Conservation (phyloP, 345 rosid genomes). For the Tarenaya hassleriana region DNA sequence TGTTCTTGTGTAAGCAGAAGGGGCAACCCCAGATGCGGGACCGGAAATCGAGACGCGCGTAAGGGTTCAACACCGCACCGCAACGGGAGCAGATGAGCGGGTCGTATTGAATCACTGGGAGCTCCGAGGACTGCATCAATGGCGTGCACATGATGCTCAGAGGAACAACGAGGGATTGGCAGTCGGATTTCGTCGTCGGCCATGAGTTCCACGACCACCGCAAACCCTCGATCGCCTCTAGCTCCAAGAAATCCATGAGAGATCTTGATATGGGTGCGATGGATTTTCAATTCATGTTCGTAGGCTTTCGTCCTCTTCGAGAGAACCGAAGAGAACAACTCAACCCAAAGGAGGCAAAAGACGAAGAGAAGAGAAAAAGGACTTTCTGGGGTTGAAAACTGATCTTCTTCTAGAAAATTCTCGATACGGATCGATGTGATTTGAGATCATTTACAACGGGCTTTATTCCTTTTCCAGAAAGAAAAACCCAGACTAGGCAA, state of each 20-base stretch:
- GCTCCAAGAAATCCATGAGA: slow-evolving; percentile 74
- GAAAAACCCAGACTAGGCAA: neutral
- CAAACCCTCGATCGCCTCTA: slow-evolving; percentile 87
- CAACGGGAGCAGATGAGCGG: slow-evolving; percentile 67
- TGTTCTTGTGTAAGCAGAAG: slow-evolving; percentile 57
- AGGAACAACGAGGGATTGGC: slow-evolving; percentile 60
- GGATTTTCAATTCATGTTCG: neutral
- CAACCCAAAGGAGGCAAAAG: neutral
- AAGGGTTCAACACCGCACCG: slow-evolving; percentile 74
- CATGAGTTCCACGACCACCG: slow-evolving; percentile 98
- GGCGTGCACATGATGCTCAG: slow-evolving; percentile 80
- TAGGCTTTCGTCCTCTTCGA: neutral
- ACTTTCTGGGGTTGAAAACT: too few relatives aligned
- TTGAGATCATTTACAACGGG: neutral
- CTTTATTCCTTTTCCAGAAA: neutral
- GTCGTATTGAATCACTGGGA: slow-evolving; percentile 80
- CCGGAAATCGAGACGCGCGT: slow-evolving; percentile 82
- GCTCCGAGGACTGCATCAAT: slow-evolving; percentile 68
- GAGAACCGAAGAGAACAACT: neutral
- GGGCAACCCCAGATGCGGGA: slow-evolving; percentile 88
- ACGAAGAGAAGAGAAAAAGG: neutral
- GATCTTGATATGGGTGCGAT: slow-evolving; percentile 13
- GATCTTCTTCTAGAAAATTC: too few relatives aligned
- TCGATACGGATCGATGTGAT: too few relatives aligned
- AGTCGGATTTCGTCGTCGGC: slow-evolving; percentile 65